These are phyloP conservation scores for Guyanaporus albipodus DNA, from an alignment of 768 basidiomycete species.

Conservation along the genomic window DNA sequence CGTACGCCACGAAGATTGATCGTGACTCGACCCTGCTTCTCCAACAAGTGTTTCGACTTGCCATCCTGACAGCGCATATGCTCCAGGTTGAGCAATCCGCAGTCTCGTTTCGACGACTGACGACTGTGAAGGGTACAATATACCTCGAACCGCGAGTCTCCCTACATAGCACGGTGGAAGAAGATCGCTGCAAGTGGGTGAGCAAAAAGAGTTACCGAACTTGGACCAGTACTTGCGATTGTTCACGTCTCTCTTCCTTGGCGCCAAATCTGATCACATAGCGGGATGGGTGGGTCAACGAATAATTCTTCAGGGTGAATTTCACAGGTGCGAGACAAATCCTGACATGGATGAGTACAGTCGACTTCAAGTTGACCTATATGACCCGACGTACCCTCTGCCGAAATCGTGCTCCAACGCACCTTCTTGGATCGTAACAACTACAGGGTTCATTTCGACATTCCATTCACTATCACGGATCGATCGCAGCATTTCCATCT, in stretches of 20 bases:
- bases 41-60: slow-evolving; percentile 62
- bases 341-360: slow-evolving; percentile 35
- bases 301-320: slow-evolving; percentile 68
- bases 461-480: slow-evolving; percentile 75
- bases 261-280: slow-evolving; percentile 51
- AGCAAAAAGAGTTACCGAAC: slow-evolving; percentile 1
- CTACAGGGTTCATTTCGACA: slow-evolving; percentile 69
- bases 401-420: slow-evolving; percentile 61
- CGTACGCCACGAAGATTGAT: slow-evolving; percentile 29
- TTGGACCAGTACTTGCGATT: slow-evolving; percentile 16
- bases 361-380: neutral
- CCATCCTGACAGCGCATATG: slow-evolving; percentile 67
- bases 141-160: slow-evolving; percentile 61
- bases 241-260: slow-evolving; percentile 20
- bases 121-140: slow-evolving; percentile 47
- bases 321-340: slow-evolving; percentile 49
- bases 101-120: slow-evolving; percentile 46
- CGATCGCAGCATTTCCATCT: slow-evolving; percentile 58
- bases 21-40: slow-evolving; percentile 25
- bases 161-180: slow-evolving; percentile 60
- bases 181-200: slow-evolving; percentile 32
- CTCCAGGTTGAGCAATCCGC: slow-evolving; percentile 61
- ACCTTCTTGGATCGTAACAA: slow-evolving; percentile 46
- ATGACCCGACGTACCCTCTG: slow-evolving; percentile 50
- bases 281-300: slow-evolving; percentile 55